phyloP scores from a whole-genome alignment of 495 filamentous ascomycete genomes.

The Xylaria cubensis region DNA sequence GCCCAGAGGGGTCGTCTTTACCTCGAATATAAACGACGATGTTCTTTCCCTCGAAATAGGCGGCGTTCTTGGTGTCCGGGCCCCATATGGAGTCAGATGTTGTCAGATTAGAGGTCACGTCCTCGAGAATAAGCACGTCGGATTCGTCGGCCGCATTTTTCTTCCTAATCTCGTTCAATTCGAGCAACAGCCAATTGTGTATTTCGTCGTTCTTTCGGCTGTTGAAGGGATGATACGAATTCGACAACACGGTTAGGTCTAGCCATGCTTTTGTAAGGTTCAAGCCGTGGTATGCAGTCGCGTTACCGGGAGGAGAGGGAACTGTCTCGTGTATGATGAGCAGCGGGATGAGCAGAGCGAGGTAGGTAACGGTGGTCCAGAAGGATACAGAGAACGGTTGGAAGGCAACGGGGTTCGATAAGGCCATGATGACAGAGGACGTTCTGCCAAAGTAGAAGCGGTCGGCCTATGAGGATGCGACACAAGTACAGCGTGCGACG shows the following conservation, averaged over 20 bases:
- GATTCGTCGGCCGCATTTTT: constrained; percentile 51
- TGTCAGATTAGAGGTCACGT: constrained; percentile 81
- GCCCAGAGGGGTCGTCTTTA: constrained; percentile 68
- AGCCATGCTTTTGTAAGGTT: constrained; percentile 86
- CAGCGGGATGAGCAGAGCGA: constrained; percentile 71
- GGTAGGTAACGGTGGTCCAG: constrained; percentile 71
- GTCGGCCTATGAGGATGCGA: constrained; percentile 29
- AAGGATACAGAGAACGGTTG: constrained; percentile 72
- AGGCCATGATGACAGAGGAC: constrained; percentile 39
- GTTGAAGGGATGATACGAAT: constrained; percentile 87
- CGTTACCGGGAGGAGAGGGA: constrained; percentile 68
- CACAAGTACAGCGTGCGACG: not conserved
- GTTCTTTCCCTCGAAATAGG: constrained; percentile 93
- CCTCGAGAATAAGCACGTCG: constrained; percentile 73
- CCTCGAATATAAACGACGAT: constrained; percentile 91
- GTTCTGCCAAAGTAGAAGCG: constrained; percentile 25
- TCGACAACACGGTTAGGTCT: constrained; percentile 78
- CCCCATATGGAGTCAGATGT: constrained; percentile 36
- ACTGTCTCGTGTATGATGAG: constrained; percentile 77
- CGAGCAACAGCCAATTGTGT: constrained; percentile 73
- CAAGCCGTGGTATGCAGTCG: constrained; percentile 63
- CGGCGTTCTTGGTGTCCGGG: constrained; percentile 44
- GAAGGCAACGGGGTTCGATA: constrained; percentile 58
- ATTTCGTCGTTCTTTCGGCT: constrained; percentile 81
- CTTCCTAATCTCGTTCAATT: constrained; percentile 72